Conservation (phyloP, 2,329 filamentous ascomycete species). For the Exophiala sideris region DNA sequence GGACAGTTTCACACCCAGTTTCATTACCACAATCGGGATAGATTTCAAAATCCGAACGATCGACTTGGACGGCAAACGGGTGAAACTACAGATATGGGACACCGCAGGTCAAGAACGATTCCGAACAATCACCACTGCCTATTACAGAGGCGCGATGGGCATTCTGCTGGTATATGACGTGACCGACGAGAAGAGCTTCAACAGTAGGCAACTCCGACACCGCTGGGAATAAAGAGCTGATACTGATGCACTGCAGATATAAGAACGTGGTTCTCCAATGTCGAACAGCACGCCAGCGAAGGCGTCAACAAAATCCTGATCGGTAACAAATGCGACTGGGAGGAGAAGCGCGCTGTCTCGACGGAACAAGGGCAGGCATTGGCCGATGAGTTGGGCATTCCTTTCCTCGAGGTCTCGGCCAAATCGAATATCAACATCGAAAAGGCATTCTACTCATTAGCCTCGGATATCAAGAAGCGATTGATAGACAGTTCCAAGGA, state of each 20-base stretch:
- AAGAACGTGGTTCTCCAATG: constrained; percentile 98
- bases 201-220: constrained; percentile 59
- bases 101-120: constrained; percentile 98
- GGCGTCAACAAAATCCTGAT: constrained; percentile 99
- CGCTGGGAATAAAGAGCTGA: not conserved
- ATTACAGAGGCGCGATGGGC: constrained; percentile 97
- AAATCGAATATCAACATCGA: constrained; percentile 99
- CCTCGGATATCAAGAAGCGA: constrained; percentile 96
- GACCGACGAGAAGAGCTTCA: constrained; percentile 91
- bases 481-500: constrained; percentile 84
- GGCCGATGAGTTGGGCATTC: constrained; percentile 92
- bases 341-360: constrained; percentile 93
- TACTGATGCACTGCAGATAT: constrained; percentile 64
- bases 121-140: constrained; percentile 96
- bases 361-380: constrained; percentile 90
- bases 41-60: constrained; percentile 99
- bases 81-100: constrained; percentile 99
- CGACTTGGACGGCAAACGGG: constrained; percentile 96
- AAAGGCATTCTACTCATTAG: constrained; percentile 94
- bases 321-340: constrained; percentile 99
- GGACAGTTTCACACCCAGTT: constrained; percentile 94
- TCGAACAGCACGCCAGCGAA: constrained; percentile 96
- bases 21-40: constrained; percentile 99
- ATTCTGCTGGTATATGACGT: constrained; percentile 98
- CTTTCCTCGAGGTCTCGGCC: constrained; percentile 96